Conservation (phyloP, 768 basidiomycete species). For the Hypholoma sublateritium region DNA sequence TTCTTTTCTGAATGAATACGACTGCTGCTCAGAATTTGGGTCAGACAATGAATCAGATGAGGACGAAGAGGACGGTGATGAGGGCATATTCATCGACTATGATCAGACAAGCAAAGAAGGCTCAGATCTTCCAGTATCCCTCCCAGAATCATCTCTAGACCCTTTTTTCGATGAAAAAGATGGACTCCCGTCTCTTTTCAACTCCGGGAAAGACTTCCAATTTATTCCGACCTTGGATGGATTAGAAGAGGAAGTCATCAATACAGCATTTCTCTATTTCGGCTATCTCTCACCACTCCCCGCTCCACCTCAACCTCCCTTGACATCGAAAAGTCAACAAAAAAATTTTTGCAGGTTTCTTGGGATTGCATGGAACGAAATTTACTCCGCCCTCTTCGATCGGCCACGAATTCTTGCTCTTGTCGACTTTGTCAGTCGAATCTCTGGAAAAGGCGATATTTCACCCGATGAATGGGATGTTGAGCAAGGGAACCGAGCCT, state of each 20-base stretch:
- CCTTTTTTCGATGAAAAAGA: background rate
- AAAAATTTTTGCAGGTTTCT: background rate
- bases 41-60: background rate
- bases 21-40: background rate
- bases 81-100: background rate
- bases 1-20: background rate
- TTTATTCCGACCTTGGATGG: background rate
- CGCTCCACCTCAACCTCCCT: background rate
- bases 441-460: background rate
- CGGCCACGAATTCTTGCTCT: background rate
- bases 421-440: background rate
- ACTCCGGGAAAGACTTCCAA: background rate
- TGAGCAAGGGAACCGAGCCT: background rate
- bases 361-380: background rate
- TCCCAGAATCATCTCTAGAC: background rate
- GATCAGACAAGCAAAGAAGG: background rate
- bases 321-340: background rate
- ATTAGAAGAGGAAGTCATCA: background rate
- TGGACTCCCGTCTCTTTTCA: background rate
- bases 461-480: background rate
- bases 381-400: background rate
- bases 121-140: background rate
- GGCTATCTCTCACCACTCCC: background rate
- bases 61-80: background rate
- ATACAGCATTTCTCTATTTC: background rate